phyloP scores from a whole-genome alignment of 805 yeast genomes.

The Metschnikowia continentalis region DNA sequence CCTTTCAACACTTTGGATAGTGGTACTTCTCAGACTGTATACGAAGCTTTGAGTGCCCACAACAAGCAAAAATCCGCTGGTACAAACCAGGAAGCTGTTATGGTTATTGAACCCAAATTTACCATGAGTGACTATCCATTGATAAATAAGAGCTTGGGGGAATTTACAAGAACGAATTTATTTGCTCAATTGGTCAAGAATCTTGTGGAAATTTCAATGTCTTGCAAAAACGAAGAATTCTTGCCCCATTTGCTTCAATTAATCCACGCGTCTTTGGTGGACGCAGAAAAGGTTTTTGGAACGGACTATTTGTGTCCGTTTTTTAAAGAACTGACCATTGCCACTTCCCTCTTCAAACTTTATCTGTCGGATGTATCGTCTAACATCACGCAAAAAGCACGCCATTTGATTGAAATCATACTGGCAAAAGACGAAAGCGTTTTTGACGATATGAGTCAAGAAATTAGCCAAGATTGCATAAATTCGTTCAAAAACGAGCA shows the following conservation, averaged over 20 bases:
- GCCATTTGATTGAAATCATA: slow-evolving; percentile 45
- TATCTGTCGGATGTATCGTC: slow-evolving; percentile 48
- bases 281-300: slow-evolving; percentile 44
- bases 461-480: slow-evolving; percentile 56
- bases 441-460: slow-evolving; percentile 46
- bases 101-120: slow-evolving; percentile 40
- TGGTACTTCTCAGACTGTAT: slow-evolving; percentile 49
- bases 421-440: slow-evolving; percentile 47
- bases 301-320: slow-evolving; percentile 35
- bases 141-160: slow-evolving; percentile 41
- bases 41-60: slow-evolving; percentile 33
- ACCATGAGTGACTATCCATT: slow-evolving; percentile 24
- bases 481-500: slow-evolving; percentile 37
- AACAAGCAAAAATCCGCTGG: slow-evolving; percentile 28
- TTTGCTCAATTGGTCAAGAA: slow-evolving; percentile 59
- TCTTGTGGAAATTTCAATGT: slow-evolving; percentile 50
- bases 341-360: slow-evolving; percentile 28
- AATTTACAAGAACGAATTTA: slow-evolving; percentile 45
- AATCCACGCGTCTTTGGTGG: slow-evolving; percentile 58
- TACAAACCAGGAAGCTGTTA: slow-evolving; percentile 37
- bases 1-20: slow-evolving; percentile 32
- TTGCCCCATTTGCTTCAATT: slow-evolving; percentile 62
- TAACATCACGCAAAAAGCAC: slow-evolving; percentile 38
- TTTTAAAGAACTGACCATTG: slow-evolving; percentile 50
- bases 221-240: slow-evolving; percentile 48